Evolutionary conservation across 768 basidiomycete species (phyloP).

Genomic region (Mycena floridula): DNA sequence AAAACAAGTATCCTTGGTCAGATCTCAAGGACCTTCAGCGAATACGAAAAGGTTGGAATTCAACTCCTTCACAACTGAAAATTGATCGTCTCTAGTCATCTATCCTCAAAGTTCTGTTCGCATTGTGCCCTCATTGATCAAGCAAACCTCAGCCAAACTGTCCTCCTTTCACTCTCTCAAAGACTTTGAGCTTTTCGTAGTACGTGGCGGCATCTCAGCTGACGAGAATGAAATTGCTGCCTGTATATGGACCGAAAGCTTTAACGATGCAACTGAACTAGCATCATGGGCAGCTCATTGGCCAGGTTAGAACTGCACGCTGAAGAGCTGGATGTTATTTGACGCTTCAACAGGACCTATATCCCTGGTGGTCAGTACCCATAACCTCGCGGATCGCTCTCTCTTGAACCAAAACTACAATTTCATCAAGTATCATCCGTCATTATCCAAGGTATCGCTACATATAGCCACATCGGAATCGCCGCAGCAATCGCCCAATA

Average conservation of each 20-base stretch:
- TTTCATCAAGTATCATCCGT: constrained; percentile 7
- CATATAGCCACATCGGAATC: constrained; percentile 43
- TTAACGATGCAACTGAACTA: not conserved
- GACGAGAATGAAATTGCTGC: not conserved
- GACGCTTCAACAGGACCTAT: constrained; percentile 39
- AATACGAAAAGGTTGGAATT: too few species aligned
- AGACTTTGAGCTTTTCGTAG: not conserved
- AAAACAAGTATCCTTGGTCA: too few species aligned
- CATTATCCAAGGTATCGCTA: constrained; percentile 26
- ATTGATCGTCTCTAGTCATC: too few species aligned
- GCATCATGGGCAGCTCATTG: not conserved
- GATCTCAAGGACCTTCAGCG: too few species aligned
- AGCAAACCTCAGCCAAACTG: too few species aligned
- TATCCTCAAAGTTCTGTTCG: too few species aligned
- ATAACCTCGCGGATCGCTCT: constrained; percentile 1
- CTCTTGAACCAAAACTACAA: not conserved
- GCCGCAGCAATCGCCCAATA: constrained; percentile 36
- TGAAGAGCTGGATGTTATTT: too few species aligned
- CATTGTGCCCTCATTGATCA: too few species aligned
- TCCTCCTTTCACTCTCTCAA: not conserved
- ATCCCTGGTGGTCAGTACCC: constrained; percentile 41
- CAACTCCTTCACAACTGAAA: too few species aligned
- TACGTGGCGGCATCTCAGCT: not conserved
- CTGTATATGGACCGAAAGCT: not conserved
- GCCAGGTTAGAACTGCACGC: not conserved